Percentiles rank a stretch among this genome's conserved stretches.
Conservation (phyloP, 2,329 filamentous ascomycete species). For the Exophiala mesophila region DNA sequence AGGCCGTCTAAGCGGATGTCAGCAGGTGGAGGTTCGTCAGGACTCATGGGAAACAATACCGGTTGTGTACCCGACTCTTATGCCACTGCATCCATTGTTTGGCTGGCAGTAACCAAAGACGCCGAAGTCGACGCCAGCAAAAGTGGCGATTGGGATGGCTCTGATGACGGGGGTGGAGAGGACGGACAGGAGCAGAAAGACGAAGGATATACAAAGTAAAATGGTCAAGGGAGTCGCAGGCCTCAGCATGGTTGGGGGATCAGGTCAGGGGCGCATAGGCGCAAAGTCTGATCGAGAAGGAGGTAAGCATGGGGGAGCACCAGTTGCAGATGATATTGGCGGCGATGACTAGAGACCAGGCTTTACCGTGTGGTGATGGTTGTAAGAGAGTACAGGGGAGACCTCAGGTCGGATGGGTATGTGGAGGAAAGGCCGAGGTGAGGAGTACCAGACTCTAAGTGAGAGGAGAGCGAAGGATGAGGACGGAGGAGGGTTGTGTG, state of each 20-base stretch:
- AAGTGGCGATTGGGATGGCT: constrained; percentile 75
- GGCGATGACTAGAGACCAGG: no score
- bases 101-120: constrained; percentile 83
- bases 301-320: not conserved
- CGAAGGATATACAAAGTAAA: constrained; percentile 80
- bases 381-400: no score
- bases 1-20: constrained; percentile 38
- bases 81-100: constrained; percentile 57
- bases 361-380: no score
- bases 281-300: not conserved
- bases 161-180: constrained; percentile 89
- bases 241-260: constrained; percentile 64
- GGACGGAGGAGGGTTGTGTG: no score
- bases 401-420: no score
- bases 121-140: constrained; percentile 73
- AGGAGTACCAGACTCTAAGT: no score
- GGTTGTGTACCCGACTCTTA: constrained; percentile 80
- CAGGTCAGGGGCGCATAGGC: constrained; percentile 3
- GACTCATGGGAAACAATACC: constrained; percentile 46
- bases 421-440: no score
- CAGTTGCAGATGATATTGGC: no score
- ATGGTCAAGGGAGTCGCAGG: constrained; percentile 88
- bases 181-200: constrained; percentile 75
- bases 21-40: constrained; percentile 9
- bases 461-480: no score